Percentiles rank a stretch among this genome's conserved stretches.
Conservation (phyloP, 2,329 filamentous ascomycete genomes). For the Davidsoniella virescens region DNA sequence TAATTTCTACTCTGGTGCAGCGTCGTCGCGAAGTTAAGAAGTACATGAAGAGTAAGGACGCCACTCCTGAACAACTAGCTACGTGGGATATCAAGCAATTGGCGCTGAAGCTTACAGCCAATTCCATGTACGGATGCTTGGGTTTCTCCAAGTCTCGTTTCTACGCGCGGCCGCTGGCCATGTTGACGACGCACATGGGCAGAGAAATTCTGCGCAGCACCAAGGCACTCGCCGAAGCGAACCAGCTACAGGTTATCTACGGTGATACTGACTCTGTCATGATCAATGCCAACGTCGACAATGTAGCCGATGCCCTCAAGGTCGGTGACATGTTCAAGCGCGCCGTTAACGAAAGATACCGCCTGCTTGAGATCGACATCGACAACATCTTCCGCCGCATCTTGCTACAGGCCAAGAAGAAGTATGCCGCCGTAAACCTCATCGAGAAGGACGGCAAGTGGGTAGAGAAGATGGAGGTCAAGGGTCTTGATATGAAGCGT, state of each 20-base stretch:
- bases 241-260: constrained; percentile 87
- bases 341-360: constrained; percentile 86
- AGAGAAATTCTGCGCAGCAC: constrained; percentile 94
- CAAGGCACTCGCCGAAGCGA: constrained; percentile 86
- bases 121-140: constrained; percentile 98
- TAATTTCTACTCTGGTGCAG: constrained; percentile 82
- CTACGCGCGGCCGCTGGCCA: constrained; percentile 84
- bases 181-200: constrained; percentile 92
- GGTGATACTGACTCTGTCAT: constrained; percentile 99
- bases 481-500: constrained; percentile 94
- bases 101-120: constrained; percentile 90
- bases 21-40: constrained; percentile 85
- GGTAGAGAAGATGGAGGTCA: constrained; percentile 90
- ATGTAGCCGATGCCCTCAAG: constrained; percentile 74
- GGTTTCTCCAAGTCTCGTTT: constrained; percentile 95
- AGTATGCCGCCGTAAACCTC: constrained; percentile 94
- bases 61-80: constrained; percentile 70
- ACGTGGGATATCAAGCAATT: constrained; percentile 98
- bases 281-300: constrained; percentile 98
- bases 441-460: constrained; percentile 79
- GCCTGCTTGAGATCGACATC: constrained; percentile 88
- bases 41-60: constrained; percentile 86
- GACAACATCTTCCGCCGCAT: constrained; percentile 93
- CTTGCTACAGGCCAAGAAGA: constrained; percentile 93
- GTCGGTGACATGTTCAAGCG: constrained; percentile 92